Evolutionary conservation across 495 filamentous ascomycete species (phyloP), one percentile per base, ranked within the genome.

Genomic region (Penicillium psychrofluorescens): DNA sequence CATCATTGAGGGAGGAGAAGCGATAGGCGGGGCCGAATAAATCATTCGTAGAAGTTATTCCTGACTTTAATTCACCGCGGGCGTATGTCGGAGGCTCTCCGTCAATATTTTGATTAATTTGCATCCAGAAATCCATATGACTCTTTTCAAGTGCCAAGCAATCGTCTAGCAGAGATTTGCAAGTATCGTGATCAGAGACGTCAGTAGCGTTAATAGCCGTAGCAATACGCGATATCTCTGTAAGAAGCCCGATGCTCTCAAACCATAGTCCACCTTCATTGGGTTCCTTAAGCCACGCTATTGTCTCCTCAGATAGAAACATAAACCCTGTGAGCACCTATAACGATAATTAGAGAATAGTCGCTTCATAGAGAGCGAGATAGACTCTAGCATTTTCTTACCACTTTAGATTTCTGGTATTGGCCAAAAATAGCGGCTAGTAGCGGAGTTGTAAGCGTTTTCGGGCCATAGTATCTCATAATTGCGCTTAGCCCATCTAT

Each of bases 401-500:
- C 34, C 41, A 44, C 34, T 37, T 31, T 44, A 4, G 35, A 30
- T 9, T 44, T 44, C 29, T 44, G 41, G 34, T 44, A 29, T 13
- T 6, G 11, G 11, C 16, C 34, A 31, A 36, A 44, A 11, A 44
- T 44, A 2, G 16, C 22, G n/a, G 33, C 7, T 6, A 44, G 33
- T 6, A 44, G 6, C 10, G 41, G 34, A 44, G 15, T 28, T 14
- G 33, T n/a, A 11, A 16, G 15, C 6, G 12, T 30, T 30, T 29
- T 14, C 6, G 41, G 34, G n/a, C 34, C 11, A 34, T 44, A 36
- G 16, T 11, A 31, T 13, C n/a, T 6, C 33, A 37, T 36, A 30
- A 44, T 37, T n/a, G 34, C 34, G 41, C 11, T 37, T 27, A 44
- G 16, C 27, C 41, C 41, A 13, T 44, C 34, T 37, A 44, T 44